Conservation (phyloP, 352 stramenopile genomes). For the Pythium pectinolyticum region DNA sequence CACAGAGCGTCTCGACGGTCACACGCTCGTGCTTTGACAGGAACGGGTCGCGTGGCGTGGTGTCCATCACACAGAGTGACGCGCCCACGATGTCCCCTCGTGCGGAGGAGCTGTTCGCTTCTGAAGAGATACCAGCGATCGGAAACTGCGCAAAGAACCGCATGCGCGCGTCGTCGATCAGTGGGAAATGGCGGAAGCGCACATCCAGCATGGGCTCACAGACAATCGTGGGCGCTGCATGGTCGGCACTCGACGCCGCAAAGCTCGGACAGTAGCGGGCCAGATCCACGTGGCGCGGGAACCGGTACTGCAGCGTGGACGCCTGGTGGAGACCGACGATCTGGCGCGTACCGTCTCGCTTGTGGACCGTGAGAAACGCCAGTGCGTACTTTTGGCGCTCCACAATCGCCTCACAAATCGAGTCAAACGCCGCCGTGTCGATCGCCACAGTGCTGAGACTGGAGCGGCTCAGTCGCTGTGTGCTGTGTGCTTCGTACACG, state of each 20-base stretch:
- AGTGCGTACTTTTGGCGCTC: conserved; percentile 44
- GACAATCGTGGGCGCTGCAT: conserved; percentile 34
- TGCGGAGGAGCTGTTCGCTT: no score
- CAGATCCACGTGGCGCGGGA: conserved; percentile 24
- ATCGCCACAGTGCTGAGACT: neutral
- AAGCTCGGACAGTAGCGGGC: conserved; percentile 9
- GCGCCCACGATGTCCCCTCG: conserved; percentile 29
- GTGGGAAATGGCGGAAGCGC: conserved; percentile 35
- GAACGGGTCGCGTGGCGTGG: conserved; percentile 25
- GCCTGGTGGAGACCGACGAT: conserved; percentile 41
- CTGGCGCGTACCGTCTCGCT: conserved; percentile 27
- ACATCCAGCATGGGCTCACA: conserved; percentile 39
- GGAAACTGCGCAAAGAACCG: conserved; percentile 63
- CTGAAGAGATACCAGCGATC: conserved; percentile 27
- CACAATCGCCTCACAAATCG: conserved; percentile 58
- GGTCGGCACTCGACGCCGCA: neutral
- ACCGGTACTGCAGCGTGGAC: neutral
- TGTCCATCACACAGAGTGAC: conserved; percentile 45
- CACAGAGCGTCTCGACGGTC: conserved; percentile 52
- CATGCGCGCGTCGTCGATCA: conserved; percentile 41
- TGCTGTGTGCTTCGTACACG: neutral
- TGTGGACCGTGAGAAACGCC: conserved; percentile 43
- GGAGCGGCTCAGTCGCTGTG: neutral
- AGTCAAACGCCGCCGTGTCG: conserved; percentile 38
- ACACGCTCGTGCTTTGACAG: conserved; percentile 43